Evolutionary conservation across 164 flowering plant genomes (phyloP), one percentile per base, ranked within the genome.

Genomic region (Taxillus chinensis): DNA sequence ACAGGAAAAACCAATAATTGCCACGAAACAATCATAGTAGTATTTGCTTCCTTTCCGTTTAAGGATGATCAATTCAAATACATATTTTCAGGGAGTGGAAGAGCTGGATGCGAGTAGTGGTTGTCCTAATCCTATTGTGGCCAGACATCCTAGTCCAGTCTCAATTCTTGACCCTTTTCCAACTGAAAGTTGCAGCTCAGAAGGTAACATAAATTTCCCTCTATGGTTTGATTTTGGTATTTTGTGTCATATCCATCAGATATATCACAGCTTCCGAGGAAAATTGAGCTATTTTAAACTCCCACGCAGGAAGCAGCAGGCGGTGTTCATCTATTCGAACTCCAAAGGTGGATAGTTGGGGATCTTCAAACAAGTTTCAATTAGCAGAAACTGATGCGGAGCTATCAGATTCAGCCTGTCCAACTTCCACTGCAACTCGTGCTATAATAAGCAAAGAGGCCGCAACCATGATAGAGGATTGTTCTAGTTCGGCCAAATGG

Each of bases 391-490:
- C 75, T 66, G 92, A 83, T 53, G 55, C 70, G 9, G 98, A 89
- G 45, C 78, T 85, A 52, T 84, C 79, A 50, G 97, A 93, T 74
- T 88, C 98, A 5, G 95, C 92, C 41, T 82, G 91, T 69, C 86
- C 93, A n/a, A 53, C 71, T 8, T 77, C 75, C 42, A 62, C 55
- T 8, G 68, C 53, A 56, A 64, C 57, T 4, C n/a, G 60, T 4
- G 68, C 68, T 37, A 27, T 27, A 27, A 27, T 27, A 27, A 27
- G 27, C 27, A 66, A 38, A 59, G 78, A 67, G 63, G 60, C 66
- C 39, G 61, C 60, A n/a, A 57, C 46, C 11, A 55, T 55, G 38
- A 41, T 62, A 4, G 45, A 50, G 38, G 62, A 56, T 61, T 66
- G 8, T 9, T 7, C 13, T n/a, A 60, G 46, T 60, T 64, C 78